Conservation (phyloP, 2,329 filamentous ascomycete genomes). For the Botrytis porri region DNA sequence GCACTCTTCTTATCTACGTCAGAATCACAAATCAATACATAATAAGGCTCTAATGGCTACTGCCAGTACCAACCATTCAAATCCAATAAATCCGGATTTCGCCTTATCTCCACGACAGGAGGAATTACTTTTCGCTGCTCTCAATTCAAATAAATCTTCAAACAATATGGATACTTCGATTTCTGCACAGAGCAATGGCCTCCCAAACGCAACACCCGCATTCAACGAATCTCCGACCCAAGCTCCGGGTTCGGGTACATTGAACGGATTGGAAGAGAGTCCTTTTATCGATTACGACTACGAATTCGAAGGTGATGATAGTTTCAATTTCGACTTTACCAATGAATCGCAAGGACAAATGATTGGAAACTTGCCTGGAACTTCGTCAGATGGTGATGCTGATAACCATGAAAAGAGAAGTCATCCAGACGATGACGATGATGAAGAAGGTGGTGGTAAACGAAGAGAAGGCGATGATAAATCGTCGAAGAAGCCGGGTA, state of each 20-base stretch:
- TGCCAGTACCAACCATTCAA: conserved; percentile 1
- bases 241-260: conserved; percentile 44
- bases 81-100: conserved; percentile 51
- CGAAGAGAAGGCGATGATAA: conserved; percentile 77
- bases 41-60: conserved; percentile 4
- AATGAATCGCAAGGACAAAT: conserved; percentile 59
- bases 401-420: conserved; percentile 69
- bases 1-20: conserved; percentile 5
- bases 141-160: conserved; percentile 61
- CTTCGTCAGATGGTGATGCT: conserved; percentile 39
- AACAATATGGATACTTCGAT: conserved; percentile 27
- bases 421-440: conserved; percentile 66
- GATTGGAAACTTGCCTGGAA: conserved; percentile 71
- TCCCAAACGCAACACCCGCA: conserved; percentile 46
- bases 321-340: conserved; percentile 59
- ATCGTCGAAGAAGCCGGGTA: conserved; percentile 88
- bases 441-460: conserved; percentile 66
- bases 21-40: not conserved
- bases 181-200: conserved; percentile 40
- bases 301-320: conserved; percentile 69
- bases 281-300: conserved; percentile 82
- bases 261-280: conserved; percentile 64
- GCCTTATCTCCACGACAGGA: conserved; percentile 75
- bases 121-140: conserved; percentile 69
- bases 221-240: conserved; percentile 50